Conservation (phyloP, 2,329 filamentous ascomycete species). For the Xylariomycetidae sp. region DNA sequence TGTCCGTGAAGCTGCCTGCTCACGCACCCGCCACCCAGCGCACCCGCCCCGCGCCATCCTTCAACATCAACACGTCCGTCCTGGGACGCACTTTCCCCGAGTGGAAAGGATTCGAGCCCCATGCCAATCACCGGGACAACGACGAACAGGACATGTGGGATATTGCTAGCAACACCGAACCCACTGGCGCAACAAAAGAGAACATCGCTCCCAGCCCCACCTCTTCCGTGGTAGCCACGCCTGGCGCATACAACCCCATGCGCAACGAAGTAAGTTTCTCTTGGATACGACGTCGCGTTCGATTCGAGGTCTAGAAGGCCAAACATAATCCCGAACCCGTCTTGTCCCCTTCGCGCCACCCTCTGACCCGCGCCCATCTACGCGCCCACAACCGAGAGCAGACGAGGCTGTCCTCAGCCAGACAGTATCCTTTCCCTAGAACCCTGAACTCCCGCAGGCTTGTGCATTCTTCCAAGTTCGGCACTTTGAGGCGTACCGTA, state of each 20-base stretch:
- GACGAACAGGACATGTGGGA: constrained; percentile 28
- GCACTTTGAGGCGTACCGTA: no score
- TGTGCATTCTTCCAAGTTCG: no score
- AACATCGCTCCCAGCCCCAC: constrained; percentile 23
- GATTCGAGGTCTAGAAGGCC: no score
- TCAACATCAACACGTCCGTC: constrained; percentile 30
- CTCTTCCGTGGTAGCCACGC: constrained; percentile 8
- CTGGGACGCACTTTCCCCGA: constrained; percentile 46
- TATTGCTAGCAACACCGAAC: constrained; percentile 20
- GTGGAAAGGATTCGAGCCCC: constrained; percentile 28
- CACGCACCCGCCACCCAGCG: constrained; percentile 11
- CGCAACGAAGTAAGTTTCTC: constrained; percentile 1
- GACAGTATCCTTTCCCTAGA: no score
- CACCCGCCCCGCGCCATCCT: constrained; percentile 8
- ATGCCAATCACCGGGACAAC: constrained; percentile 19
- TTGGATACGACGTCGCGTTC: no score
- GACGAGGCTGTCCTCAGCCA: no score
- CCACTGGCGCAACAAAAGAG: constrained; percentile 30
- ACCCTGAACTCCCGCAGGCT: no score
- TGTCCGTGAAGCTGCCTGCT: constrained; percentile 28
- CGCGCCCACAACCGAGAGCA: no score
- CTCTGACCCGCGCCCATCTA: no score
- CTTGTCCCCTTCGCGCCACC: no score
- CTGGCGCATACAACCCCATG: constrained; percentile 6
- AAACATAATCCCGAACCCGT: no score